phyloP scores from a whole-genome alignment of 345 rosid species.

The Populus alba region DNA sequence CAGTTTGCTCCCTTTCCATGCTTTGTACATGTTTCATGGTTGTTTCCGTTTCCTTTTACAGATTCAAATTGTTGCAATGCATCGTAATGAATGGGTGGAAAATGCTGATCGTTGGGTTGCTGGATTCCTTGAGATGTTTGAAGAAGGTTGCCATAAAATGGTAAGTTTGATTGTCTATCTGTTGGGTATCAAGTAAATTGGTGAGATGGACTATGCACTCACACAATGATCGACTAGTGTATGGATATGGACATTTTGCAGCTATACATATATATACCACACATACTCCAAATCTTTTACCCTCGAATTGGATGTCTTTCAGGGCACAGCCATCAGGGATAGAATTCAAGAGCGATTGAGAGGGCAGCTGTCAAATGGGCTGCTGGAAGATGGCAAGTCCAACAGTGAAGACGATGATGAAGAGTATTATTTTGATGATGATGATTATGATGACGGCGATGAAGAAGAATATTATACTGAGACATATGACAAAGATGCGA shows the following conservation, averaged over 20 bases:
- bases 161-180: constrained; percentile 30
- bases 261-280: neutral
- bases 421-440: constrained; percentile 19
- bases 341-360: constrained; percentile 72
- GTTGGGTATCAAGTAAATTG: too few species aligned
- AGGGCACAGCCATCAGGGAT: constrained; percentile 90
- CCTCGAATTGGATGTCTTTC: neutral
- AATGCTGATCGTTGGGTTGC: constrained; percentile 99
- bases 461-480: constrained; percentile 39
- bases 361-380: constrained; percentile 39
- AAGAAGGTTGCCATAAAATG: constrained; percentile 99
- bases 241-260: neutral
- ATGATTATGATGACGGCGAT: constrained; percentile 14
- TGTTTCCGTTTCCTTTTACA: constrained; percentile 14
- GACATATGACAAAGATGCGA: constrained; percentile 28
- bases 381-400: constrained; percentile 38
- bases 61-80: constrained; percentile 82
- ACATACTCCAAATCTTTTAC: neutral
- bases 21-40: constrained; percentile 2
- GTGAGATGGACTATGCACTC: neutral
- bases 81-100: constrained; percentile 90
- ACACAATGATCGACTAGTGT: neutral
- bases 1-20: neutral
- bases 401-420: constrained; percentile 29
- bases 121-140: constrained; percentile 96